Base-by-base conservation (phyloP, 768 basidiomycete species). In the Calocybe indica region DNA sequence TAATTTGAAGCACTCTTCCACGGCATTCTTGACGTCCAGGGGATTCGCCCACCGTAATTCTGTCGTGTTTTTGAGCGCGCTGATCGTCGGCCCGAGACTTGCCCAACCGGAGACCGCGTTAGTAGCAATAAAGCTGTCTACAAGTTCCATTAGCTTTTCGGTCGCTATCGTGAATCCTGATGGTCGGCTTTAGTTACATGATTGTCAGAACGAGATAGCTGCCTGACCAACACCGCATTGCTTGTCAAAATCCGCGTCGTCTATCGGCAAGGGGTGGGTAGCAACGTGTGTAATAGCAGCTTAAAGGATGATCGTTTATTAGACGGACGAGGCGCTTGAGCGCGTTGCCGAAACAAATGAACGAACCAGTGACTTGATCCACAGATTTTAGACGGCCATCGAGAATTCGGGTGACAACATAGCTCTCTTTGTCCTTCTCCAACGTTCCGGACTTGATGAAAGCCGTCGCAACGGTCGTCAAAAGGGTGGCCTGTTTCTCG, bases 341-440 rank as follows among this genome's bases (percentile, higher is more conserved):
- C 12, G 2, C 1, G 29, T 14, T 15, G 14, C n/a, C 1, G 7
- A 36, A 29, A 5, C 22, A 43, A 10, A 51, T 48, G 13, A 45
- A 65, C 83, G 56, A 57, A 92, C 94, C 94, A 45, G 78, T 72
- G 22, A 96, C 81, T 72, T 97, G 94, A 62, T 97, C 95, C 3
- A 80, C 76, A 32, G 77, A 80, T 66, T 85, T 88, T 49, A 98
- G 64, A 53, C 78, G 78, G 14, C 79, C 83, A 47, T 82, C 77
- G n/a, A 82, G 62, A 56, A 98, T 83, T 52, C 74, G 79, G n/a
- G 69, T 62, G 34, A 90, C 72, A 12, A 85, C 68, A 64, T 82
- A 90, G 39, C 67, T 71, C 51, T 77, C 74, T 60, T 80, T 80
- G n/a, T 65, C 68, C 31, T 72, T 67, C 5, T 67, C 76, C 35